Evolutionary conservation across 257 asterid species (phyloP).

Genomic region (Solanum dulcamara): DNA sequence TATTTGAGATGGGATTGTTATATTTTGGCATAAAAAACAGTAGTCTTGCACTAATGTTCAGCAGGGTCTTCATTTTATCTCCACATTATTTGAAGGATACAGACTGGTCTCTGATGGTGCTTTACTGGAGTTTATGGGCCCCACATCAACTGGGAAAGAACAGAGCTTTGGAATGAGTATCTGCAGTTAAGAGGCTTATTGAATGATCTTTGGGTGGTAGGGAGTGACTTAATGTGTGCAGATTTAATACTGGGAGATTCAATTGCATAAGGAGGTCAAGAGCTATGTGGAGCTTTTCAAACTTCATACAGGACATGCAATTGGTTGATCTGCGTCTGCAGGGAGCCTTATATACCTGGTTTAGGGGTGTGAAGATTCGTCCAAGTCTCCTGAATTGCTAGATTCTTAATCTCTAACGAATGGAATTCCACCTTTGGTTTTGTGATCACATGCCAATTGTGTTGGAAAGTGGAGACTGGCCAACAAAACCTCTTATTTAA

Average conservation of each 20-base stretch:
- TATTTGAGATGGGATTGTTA: neutral
- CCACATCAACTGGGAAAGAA: neutral
- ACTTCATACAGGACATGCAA: too few relatives aligned
- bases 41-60: too few relatives aligned
- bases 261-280: too few relatives aligned
- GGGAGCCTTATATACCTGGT: too few relatives aligned
- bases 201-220: neutral
- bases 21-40: neutral
- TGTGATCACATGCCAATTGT: neutral
- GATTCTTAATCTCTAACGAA: neutral
- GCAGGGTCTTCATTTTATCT: neutral
- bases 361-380: neutral
- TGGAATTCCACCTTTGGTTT: neutral
- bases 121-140: neutral
- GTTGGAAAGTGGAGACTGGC: neutral
- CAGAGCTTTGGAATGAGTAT: neutral
- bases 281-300: too few relatives aligned
- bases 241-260: neutral
- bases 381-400: neutral
- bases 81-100: neutral
- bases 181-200: neutral
- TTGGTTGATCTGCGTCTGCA: too few relatives aligned
- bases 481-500: neutral
- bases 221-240: neutral
- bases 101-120: neutral